Conservation (phyloP, 2,329 filamentous ascomycete genomes). For the Fusarium veterinarium region DNA sequence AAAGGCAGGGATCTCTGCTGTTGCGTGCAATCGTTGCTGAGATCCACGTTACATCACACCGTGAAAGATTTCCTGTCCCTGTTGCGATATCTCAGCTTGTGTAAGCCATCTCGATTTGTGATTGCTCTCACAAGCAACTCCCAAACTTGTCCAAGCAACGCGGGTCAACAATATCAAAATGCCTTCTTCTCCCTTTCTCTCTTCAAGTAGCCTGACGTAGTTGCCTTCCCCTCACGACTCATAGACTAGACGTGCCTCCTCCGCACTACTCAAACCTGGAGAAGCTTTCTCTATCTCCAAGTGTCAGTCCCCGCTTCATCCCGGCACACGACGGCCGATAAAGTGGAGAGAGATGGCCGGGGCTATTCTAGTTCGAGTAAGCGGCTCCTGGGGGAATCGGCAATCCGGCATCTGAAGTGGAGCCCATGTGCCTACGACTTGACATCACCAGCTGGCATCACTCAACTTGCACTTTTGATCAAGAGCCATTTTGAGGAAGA, state of each 20-base stretch:
- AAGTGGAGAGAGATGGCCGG: constrained; percentile 11
- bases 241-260: constrained; percentile 2
- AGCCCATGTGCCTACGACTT: constrained; percentile 3
- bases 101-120: not conserved
- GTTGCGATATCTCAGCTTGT: not conserved
- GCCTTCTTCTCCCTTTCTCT: not conserved
- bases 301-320: constrained; percentile 1
- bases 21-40: not conserved
- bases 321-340: constrained; percentile 35
- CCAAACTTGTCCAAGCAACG: not conserved
- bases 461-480: not conserved
- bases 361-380: constrained; percentile 23
- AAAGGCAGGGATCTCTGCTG: constrained; percentile 4
- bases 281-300: constrained; percentile 13
- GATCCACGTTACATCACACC: constrained; percentile 11
- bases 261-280: constrained; percentile 20
- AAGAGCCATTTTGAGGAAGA: not conserved
- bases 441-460: constrained; percentile 26
- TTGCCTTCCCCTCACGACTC: not conserved
- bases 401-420: constrained; percentile 41
- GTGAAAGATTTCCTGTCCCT: not conserved
- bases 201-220: not conserved
- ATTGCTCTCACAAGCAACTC: not conserved
- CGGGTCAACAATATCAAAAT: not conserved
- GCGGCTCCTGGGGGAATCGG: constrained; percentile 21